phyloP scores from a whole-genome alignment of 169 alveolate genomes.

The Plasmodium vivax region DNA sequence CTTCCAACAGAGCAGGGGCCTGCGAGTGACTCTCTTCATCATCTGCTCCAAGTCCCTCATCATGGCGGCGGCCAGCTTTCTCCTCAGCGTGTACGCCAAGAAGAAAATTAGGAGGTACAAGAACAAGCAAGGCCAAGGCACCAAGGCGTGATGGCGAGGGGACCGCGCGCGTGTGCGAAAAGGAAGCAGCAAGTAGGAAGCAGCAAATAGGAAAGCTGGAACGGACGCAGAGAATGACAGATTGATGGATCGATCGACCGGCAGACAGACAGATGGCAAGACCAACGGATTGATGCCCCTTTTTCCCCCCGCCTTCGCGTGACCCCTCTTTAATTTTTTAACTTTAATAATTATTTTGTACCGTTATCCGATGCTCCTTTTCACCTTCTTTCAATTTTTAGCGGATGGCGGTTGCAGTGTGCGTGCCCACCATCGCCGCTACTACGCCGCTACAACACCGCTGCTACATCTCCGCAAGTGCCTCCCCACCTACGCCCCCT shows the following conservation, averaged over 20 bases:
- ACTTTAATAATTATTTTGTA: not conserved
- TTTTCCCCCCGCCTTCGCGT: not conserved
- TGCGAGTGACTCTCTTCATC: slow-evolving; percentile 17
- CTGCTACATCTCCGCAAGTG: not conserved
- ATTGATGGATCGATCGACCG: not conserved
- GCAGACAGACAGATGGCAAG: not conserved
- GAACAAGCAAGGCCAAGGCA: not conserved
- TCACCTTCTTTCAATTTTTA: not conserved
- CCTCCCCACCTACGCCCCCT: not conserved
- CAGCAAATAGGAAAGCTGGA: not conserved
- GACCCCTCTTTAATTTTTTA: not conserved
- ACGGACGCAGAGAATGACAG: not conserved
- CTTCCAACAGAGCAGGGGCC: slow-evolving; percentile 19
- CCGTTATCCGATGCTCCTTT: not conserved
- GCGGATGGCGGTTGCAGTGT: not conserved
- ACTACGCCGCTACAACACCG: not conserved
- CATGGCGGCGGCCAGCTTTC: slow-evolving; percentile 17
- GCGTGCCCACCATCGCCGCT: not conserved
- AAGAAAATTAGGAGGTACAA: slow-evolving; percentile 12
- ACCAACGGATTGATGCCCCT: not conserved
- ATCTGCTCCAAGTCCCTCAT: slow-evolving; percentile 28
- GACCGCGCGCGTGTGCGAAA: not conserved
- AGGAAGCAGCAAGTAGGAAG: not conserved
- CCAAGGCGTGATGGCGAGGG: not conserved
- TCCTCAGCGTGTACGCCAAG: slow-evolving; percentile 27